phyloP scores from a whole-genome alignment of 2,329 filamentous ascomycete genomes.

The Westerdykella ornata region DNA sequence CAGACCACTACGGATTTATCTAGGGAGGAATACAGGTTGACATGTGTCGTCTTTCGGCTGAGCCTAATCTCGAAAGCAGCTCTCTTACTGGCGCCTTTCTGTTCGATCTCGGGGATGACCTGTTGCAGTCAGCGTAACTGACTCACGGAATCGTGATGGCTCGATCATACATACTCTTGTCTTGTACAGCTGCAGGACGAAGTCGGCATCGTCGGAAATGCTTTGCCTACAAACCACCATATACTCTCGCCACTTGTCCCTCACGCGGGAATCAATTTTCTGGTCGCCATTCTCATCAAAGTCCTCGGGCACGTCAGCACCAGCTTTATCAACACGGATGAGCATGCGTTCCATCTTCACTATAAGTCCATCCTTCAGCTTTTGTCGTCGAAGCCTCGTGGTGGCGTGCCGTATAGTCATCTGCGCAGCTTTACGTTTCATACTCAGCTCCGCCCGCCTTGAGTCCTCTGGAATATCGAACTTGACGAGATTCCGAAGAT shows the following conservation, averaged over 20 bases:
- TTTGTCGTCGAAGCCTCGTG: constrained; percentile 35
- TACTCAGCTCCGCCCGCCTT: constrained; percentile 32
- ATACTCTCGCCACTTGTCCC: constrained; percentile 62
- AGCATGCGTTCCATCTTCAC: constrained; percentile 65
- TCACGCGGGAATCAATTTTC: constrained; percentile 51
- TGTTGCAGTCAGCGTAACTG: constrained; percentile 5
- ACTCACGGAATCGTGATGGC: background rate
- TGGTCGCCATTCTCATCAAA: constrained; percentile 59
- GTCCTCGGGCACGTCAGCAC: constrained; percentile 50
- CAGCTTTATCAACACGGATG: constrained; percentile 52
- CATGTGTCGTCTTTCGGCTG: constrained; percentile 47
- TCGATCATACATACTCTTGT: constrained; percentile 41
- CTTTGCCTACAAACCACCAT: constrained; percentile 56
- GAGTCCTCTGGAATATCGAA: constrained; percentile 40
- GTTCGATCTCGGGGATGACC: constrained; percentile 56
- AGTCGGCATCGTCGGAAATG: constrained; percentile 48
- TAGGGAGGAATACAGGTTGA: constrained; percentile 59
- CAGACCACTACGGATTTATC: constrained; percentile 63
- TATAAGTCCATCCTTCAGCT: constrained; percentile 52
- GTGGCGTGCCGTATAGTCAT: constrained; percentile 32
- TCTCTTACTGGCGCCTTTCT: constrained; percentile 46
- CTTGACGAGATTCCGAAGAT: constrained; percentile 36
- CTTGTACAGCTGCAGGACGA: constrained; percentile 55
- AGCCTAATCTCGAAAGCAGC: constrained; percentile 54
- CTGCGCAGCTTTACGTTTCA: constrained; percentile 37